Conservation (phyloP, 805 yeast species). For the Dipodascus geniculatus region DNA sequence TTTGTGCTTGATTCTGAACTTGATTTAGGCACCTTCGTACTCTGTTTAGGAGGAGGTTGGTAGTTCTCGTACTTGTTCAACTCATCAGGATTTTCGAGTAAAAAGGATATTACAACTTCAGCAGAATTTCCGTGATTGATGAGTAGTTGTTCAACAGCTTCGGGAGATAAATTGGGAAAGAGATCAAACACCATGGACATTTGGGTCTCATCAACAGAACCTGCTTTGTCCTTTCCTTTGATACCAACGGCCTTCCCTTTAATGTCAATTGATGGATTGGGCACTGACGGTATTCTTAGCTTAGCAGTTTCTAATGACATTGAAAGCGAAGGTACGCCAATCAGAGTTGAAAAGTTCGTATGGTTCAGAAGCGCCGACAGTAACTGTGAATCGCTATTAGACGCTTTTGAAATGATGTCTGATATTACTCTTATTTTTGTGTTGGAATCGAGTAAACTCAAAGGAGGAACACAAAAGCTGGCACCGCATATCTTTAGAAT, state of each 20-base stretch:
- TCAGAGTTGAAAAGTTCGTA: background rate
- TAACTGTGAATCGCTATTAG: background rate
- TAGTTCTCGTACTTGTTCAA: slow-evolving; percentile 17
- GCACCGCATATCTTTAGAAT: background rate
- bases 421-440: slow-evolving; percentile 5
- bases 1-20: slow-evolving; percentile 1
- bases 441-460: slow-evolving; percentile 4
- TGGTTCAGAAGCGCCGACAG: background rate
- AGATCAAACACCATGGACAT: slow-evolving; percentile 39
- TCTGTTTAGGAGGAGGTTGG: slow-evolving; percentile 11
- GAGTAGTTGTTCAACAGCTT: slow-evolving; percentile 39
- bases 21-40: background rate
- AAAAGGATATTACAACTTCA: slow-evolving; percentile 43
- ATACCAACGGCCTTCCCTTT: background rate
- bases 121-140: slow-evolving; percentile 37
- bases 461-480: background rate
- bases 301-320: slow-evolving; percentile 11
- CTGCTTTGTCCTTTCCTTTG: background rate
- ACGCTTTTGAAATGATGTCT: slow-evolving; percentile 1
- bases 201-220: slow-evolving; percentile 15
- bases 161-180: slow-evolving; percentile 49
- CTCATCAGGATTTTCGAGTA: slow-evolving; percentile 53
- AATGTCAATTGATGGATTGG: background rate
- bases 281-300: background rate
- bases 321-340: slow-evolving; percentile 4